Conservation (phyloP, 768 basidiomycete genomes). For the Dioszegia hungarica region DNA sequence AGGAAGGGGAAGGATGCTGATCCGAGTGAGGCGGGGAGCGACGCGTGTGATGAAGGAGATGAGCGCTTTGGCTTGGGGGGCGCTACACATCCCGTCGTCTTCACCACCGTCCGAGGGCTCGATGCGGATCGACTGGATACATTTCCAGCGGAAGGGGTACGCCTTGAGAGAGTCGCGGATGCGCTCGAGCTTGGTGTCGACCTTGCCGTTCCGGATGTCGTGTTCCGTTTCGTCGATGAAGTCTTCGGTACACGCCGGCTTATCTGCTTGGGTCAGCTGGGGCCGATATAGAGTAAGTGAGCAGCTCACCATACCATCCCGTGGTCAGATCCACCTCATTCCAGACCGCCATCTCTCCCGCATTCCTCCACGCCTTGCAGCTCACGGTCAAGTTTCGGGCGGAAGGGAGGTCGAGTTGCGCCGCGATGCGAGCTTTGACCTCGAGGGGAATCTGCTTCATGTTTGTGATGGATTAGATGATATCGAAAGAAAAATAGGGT, state of each 20-base stretch:
- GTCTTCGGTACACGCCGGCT: too few relatives aligned
- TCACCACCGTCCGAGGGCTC: not conserved
- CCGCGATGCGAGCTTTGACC: not conserved
- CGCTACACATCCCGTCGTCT: too few relatives aligned
- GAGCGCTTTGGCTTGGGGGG: not conserved
- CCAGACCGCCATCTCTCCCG: conserved; percentile 6
- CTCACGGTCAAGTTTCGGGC: not conserved
- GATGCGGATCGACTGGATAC: not conserved
- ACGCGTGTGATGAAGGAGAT: not conserved
- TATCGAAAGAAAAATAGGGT: too few relatives aligned
- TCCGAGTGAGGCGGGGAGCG: not conserved
- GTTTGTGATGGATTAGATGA: not conserved
- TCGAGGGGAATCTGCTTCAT: too few relatives aligned
- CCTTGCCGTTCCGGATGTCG: not conserved
- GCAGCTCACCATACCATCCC: conserved; percentile 1
- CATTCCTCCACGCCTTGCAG: conserved; percentile 1
- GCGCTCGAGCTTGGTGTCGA: not conserved
- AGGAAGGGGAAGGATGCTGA: not conserved
- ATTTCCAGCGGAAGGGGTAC: not conserved
- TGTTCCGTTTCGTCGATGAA: too few relatives aligned
- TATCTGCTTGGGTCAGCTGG: too few relatives aligned
- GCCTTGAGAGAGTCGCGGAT: not conserved
- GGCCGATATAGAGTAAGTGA: too few relatives aligned
- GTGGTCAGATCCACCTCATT: not conserved
- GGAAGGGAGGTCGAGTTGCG: not conserved